phyloP scores from a whole-genome alignment of 768 basidiomycete genomes.

The Gloeostereum incarnatum region DNA sequence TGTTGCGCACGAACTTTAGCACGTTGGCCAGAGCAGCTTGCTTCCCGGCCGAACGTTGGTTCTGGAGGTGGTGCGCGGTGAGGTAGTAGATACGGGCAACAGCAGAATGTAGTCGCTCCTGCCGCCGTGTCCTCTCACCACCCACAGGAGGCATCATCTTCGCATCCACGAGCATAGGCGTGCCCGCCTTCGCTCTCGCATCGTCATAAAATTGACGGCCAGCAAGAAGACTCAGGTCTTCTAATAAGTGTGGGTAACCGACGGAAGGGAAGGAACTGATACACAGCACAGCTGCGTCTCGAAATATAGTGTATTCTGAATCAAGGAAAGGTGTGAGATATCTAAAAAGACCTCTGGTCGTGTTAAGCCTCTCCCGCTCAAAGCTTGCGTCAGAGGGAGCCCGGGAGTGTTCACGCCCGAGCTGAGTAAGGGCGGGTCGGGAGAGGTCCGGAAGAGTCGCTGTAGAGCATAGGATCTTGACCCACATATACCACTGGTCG shows the following conservation, averaged over 20 bases:
- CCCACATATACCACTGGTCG: conserved; percentile 80
- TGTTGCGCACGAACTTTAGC: conserved; percentile 80
- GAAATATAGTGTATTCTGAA: conserved; percentile 74
- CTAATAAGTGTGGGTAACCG: conserved; percentile 73
- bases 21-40: conserved; percentile 71
- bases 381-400: conserved; percentile 59
- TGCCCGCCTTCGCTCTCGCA: conserved; percentile 31
- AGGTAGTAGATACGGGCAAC: conserved; percentile 85
- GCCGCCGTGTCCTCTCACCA: conserved; percentile 54
- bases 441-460: conserved; percentile 54
- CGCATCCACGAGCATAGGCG: conserved; percentile 27
- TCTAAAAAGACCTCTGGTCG: conserved; percentile 74
- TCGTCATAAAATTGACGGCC: conserved; percentile 84
- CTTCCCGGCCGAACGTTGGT: conserved; percentile 57
- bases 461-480: conserved; percentile 80
- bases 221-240: conserved; percentile 74
- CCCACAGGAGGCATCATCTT: conserved; percentile 35
- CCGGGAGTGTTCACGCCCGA: conserved; percentile 59
- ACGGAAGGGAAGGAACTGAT: conserved; percentile 79
- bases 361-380: conserved; percentile 75
- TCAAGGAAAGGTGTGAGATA: conserved; percentile 84
- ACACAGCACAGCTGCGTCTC: conserved; percentile 80
- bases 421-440: conserved; percentile 41
- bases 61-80: conserved; percentile 68
- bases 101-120: conserved; percentile 75